These are phyloP conservation scores for Leptographium lundbergii DNA, from an alignment of 2,329 filamentous ascomycete species.

Conservation along the genomic window DNA sequence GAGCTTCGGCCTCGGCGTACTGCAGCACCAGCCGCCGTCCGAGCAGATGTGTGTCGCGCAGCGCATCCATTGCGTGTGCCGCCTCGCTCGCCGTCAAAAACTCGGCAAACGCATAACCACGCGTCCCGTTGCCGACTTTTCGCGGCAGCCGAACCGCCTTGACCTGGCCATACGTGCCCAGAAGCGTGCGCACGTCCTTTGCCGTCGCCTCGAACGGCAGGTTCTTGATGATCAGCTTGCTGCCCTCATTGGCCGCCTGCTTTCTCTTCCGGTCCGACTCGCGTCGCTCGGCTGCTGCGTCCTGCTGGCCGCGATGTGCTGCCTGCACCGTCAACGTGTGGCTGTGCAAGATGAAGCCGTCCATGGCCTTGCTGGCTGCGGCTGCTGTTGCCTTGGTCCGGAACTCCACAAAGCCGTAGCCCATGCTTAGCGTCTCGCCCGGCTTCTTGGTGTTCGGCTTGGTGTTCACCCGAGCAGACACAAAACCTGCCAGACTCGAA, in stretches of 20 bases:
- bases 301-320: slow-evolving; percentile 66
- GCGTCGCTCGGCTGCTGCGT: slow-evolving; percentile 77
- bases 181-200: slow-evolving; percentile 77
- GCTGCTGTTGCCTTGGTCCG: slow-evolving; percentile 63
- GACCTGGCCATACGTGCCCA: slow-evolving; percentile 83
- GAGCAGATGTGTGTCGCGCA: slow-evolving; percentile 86
- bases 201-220: slow-evolving; percentile 90
- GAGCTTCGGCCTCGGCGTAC: slow-evolving; percentile 76
- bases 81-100: slow-evolving; percentile 74
- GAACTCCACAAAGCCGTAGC: slow-evolving; percentile 92
- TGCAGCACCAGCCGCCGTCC: slow-evolving; percentile 83
- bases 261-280: slow-evolving; percentile 78
- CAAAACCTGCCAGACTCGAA: slow-evolving; percentile 70
- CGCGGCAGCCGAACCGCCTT: slow-evolving; percentile 87
- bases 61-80: slow-evolving; percentile 73
- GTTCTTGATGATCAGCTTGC: slow-evolving; percentile 97
- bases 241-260: slow-evolving; percentile 52
- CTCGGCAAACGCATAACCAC: slow-evolving; percentile 94
- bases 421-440: slow-evolving; percentile 85
- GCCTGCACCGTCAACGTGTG: slow-evolving; percentile 77
- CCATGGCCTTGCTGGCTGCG: slow-evolving; percentile 72
- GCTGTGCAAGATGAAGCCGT: slow-evolving; percentile 75
- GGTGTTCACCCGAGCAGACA: slow-evolving; percentile 82
- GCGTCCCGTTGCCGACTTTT: slow-evolving; percentile 79
- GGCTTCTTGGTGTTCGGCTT: slow-evolving; percentile 86